Percentiles rank a stretch among this genome's conserved stretches.
Conservation (phyloP, 2,329 filamentous ascomycete genomes). For the Peltaster fructicola region DNA sequence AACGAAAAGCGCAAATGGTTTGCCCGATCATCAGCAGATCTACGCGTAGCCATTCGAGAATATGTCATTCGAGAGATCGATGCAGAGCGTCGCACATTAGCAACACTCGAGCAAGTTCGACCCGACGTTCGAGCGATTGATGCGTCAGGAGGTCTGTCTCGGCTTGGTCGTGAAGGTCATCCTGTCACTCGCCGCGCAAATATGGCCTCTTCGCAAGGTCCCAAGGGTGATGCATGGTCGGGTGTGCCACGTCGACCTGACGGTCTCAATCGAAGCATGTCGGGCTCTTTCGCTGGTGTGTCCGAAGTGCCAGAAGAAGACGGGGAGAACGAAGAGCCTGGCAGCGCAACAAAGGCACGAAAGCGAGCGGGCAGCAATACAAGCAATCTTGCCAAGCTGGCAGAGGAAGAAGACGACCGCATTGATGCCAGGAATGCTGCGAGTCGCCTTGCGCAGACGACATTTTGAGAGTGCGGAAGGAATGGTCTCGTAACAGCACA, state of each 20-base stretch:
- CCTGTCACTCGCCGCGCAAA: conserved; percentile 56
- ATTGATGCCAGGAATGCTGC: conserved; percentile 93
- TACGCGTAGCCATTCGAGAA: conserved; percentile 70
- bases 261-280: conserved; percentile 59
- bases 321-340: conserved; percentile 29
- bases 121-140: conserved; percentile 90
- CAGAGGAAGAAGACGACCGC: conserved; percentile 78
- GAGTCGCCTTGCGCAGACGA: conserved; percentile 81
- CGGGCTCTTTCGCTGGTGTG: conserved; percentile 44
- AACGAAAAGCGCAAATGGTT: conserved; percentile 88
- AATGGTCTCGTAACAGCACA: too few relatives aligned
- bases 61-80: conserved; percentile 92
- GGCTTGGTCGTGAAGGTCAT: conserved; percentile 76
- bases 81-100: conserved; percentile 76
- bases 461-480: conserved; percentile 44
- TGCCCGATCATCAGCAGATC: conserved; percentile 63
- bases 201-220: conserved; percentile 76
- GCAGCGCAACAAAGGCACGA: conserved; percentile 23
- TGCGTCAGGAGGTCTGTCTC: conserved; percentile 70
- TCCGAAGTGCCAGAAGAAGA: conserved; percentile 24
- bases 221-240: conserved; percentile 96
- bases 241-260: conserved; percentile 74
- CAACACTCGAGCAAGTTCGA: conserved; percentile 81
- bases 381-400: conserved; percentile 40
- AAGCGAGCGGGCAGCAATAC: conserved; percentile 31